Evolutionary conservation across 306 rosid species (phyloP).

Genomic region (Fagus sylvatica): DNA sequence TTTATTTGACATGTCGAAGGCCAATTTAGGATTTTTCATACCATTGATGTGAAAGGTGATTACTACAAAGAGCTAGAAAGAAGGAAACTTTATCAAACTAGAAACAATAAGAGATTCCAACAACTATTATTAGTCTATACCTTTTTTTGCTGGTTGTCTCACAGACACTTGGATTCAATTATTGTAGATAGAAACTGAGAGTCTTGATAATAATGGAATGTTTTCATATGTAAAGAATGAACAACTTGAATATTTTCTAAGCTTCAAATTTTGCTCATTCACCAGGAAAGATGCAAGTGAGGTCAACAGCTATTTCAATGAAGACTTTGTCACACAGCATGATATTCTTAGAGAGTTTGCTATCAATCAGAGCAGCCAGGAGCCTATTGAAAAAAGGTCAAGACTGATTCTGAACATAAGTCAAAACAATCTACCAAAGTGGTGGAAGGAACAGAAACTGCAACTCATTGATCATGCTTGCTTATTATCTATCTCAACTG

Average conservation of each 20-base stretch:
- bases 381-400: conserved; percentile 32
- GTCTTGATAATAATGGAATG: no score
- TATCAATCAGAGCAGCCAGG: conserved; percentile 33
- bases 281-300: conserved; percentile 43
- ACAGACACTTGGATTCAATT: neutral
- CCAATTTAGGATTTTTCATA: neutral
- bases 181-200: neutral
- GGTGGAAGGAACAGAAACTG: conserved; percentile 50
- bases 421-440: conserved; percentile 47
- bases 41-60: neutral
- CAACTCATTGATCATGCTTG: conserved; percentile 37
- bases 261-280: neutral
- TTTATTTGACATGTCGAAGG: neutral
- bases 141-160: neutral
- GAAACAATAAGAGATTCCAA: no score
- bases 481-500: conserved; percentile 62
- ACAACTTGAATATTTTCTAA: neutral
- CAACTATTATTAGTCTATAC: neutral
- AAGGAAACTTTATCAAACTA: neutral
- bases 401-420: conserved; percentile 44
- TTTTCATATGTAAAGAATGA: neutral
- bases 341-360: conserved; percentile 72
- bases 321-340: conserved; percentile 49
- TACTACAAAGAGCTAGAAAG: neutral
- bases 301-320: conserved; percentile 33